Conservation (phyloP, 2,329 filamentous ascomycete species). For the Zasmidium citrigriseum region DNA sequence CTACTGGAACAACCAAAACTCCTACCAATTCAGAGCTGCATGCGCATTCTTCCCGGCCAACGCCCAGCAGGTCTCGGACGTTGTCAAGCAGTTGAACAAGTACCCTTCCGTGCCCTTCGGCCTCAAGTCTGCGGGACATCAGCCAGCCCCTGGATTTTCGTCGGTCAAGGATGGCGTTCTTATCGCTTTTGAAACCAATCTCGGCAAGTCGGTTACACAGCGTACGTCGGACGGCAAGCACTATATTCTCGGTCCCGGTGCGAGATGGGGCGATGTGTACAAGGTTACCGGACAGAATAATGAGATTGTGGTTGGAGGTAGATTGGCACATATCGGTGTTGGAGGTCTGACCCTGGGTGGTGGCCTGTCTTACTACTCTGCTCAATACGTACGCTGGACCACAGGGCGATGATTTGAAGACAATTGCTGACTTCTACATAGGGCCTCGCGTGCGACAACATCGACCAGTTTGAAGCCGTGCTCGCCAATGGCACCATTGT, state of each 20-base stretch:
- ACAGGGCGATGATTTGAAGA: no score
- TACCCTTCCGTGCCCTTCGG: conserved; percentile 55
- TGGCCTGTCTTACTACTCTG: conserved; percentile 21
- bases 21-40: conserved; percentile 20
- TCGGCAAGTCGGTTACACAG: conserved; percentile 38
- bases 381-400: conserved; percentile 17
- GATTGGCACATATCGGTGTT: conserved; percentile 18
- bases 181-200: conserved; percentile 45
- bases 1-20: conserved; percentile 28
- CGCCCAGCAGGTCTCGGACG: conserved; percentile 53
- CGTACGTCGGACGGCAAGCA: conserved; percentile 26
- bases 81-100: conserved; percentile 53
- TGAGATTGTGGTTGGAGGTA: conserved; percentile 19
- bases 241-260: conserved; percentile 20
- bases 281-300: conserved; percentile 19
- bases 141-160: conserved; percentile 49
- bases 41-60: conserved; percentile 47
- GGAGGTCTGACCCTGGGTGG: conserved; percentile 21
- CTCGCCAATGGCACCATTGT: conserved; percentile 53
- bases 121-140: conserved; percentile 54
- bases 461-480: conserved; percentile 46
- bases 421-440: not conserved
- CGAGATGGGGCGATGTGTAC: conserved; percentile 25
- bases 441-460: conserved; percentile 20
- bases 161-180: conserved; percentile 48